Percentiles rank a stretch among this genome's conserved stretches.
phyloP scores from a whole-genome alignment of 768 basidiomycete species.

The Paxillus rubicundulus region DNA sequence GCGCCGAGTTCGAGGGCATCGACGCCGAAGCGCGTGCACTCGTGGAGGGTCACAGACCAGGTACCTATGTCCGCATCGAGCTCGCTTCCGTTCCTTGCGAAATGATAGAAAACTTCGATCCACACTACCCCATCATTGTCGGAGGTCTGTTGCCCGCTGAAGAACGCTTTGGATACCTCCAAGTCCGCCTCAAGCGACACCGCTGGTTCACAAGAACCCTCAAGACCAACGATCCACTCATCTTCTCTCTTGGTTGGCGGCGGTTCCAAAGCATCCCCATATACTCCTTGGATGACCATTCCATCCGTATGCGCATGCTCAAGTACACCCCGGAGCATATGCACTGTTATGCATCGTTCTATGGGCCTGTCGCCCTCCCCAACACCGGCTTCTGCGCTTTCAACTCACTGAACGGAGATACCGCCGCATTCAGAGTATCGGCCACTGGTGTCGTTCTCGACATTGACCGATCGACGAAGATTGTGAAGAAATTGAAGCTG shows the following conservation, averaged over 20 bases:
- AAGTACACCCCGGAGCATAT: constrained; percentile 99
- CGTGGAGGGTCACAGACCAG: constrained; percentile 89
- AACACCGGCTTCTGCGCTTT: constrained; percentile 98
- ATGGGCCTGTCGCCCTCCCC: constrained; percentile 86
- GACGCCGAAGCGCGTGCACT: constrained; percentile 74
- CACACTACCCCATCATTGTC: constrained; percentile 84
- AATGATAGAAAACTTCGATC: constrained; percentile 91
- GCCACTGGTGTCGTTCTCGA: constrained; percentile 96
- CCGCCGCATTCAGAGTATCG: constrained; percentile 79
- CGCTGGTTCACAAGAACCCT: constrained; percentile 89
- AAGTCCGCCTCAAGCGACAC: constrained; percentile 95
- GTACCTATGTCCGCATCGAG: constrained; percentile 91
- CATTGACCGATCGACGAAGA: constrained; percentile 87
- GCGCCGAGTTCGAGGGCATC: constrained; percentile 78
- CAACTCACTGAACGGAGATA: constrained; percentile 71
- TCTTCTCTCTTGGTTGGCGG: constrained; percentile 97
- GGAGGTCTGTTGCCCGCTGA: constrained; percentile 90
- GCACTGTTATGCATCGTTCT: constrained; percentile 99
- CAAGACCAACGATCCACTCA: constrained; percentile 96
- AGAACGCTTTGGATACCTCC: constrained; percentile 89
- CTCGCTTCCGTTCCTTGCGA: constrained; percentile 83
- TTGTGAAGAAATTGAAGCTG: constrained; percentile 97
- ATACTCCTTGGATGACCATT: constrained; percentile 96
- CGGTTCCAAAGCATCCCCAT: constrained; percentile 94
- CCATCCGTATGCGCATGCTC: constrained; percentile 97